A percentile compares a stretch with the other conserved stretches of the same genome.
Evolutionary conservation across 768 basidiomycete species (phyloP).

Genomic region (Trametes punicea): DNA sequence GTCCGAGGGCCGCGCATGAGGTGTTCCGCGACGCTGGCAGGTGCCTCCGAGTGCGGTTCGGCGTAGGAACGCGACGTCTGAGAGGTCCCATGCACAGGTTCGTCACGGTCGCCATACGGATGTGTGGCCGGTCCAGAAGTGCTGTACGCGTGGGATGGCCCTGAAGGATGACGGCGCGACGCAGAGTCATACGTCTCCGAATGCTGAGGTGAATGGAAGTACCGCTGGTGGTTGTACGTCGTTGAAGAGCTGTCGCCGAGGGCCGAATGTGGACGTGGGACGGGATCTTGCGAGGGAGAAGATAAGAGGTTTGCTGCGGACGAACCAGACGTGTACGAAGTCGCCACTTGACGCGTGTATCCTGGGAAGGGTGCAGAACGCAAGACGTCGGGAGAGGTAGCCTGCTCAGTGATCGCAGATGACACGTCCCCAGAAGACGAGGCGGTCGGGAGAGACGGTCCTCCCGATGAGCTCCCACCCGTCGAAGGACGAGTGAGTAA

Average conservation of each 20-base stretch:
- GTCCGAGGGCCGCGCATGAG: conserved; percentile 26
- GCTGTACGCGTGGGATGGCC: conserved; percentile 2
- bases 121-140: conserved; percentile 3
- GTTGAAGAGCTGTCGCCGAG: conserved; percentile 46
- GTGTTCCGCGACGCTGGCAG: background rate
- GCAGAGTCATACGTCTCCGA: conserved; percentile 5
- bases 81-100: background rate
- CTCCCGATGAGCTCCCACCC: conserved; percentile 10
- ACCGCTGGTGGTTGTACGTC: conserved; percentile 11
- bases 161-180: background rate
- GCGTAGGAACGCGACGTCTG: conserved; percentile 1
- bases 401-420: conserved; percentile 1
- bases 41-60: background rate
- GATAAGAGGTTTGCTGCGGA: conserved; percentile 20
- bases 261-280: conserved; percentile 62
- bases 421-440: conserved; percentile 10
- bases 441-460: conserved; percentile 1
- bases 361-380: conserved; percentile 5
- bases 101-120: conserved; percentile 1
- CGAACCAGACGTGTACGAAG: background rate
- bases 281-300: conserved; percentile 50
- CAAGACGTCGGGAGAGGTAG: background rate
- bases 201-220: conserved; percentile 13
- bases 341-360: conserved; percentile 2
- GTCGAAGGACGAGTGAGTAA: conserved; percentile 18